Conservation (phyloP, 2,329 filamentous ascomycete species). For the Beauveria bassiana region DNA sequence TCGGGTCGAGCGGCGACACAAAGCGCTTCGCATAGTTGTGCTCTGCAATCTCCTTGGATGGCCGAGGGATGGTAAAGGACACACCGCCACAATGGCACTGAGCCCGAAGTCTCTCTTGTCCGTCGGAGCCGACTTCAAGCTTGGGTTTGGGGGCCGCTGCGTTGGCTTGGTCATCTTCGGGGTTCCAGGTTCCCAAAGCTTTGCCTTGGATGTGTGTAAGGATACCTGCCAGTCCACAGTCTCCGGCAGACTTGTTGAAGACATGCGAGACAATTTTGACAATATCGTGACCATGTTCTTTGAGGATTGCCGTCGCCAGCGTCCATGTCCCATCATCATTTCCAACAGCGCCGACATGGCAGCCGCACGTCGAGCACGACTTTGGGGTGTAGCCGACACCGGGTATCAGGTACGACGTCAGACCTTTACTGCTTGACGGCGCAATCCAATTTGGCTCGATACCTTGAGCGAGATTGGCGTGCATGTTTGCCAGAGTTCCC, state of each 20-base stretch:
- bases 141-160: conserved; percentile 21
- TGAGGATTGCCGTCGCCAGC: conserved; percentile 33
- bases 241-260: conserved; percentile 28
- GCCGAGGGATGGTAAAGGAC: conserved; percentile 36
- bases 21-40: conserved; percentile 24
- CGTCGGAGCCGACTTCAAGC: conserved; percentile 25
- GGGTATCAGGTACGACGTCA: conserved; percentile 29
- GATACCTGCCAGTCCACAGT: conserved; percentile 29
- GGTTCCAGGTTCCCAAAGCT: conserved; percentile 29
- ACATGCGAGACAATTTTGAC: conserved; percentile 29
- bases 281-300: conserved; percentile 25
- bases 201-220: conserved; percentile 25
- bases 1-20: conserved; percentile 28
- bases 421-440: conserved; percentile 28
- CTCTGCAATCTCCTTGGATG: conserved; percentile 22
- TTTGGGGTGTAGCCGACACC: conserved; percentile 25
- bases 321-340: conserved; percentile 28
- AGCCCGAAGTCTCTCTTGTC: conserved; percentile 32
- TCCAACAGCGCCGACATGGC: conserved; percentile 33
- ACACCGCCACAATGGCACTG: conserved; percentile 41
- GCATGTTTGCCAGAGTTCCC: conserved; percentile 35
- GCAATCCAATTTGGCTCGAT: conserved; percentile 31
- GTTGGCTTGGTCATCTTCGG: conserved; percentile 20
- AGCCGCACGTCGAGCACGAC: conserved; percentile 40
- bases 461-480: conserved; percentile 28